Conservation (phyloP, 1,139 yeast species). For the Suhomyces panamericanus region DNA sequence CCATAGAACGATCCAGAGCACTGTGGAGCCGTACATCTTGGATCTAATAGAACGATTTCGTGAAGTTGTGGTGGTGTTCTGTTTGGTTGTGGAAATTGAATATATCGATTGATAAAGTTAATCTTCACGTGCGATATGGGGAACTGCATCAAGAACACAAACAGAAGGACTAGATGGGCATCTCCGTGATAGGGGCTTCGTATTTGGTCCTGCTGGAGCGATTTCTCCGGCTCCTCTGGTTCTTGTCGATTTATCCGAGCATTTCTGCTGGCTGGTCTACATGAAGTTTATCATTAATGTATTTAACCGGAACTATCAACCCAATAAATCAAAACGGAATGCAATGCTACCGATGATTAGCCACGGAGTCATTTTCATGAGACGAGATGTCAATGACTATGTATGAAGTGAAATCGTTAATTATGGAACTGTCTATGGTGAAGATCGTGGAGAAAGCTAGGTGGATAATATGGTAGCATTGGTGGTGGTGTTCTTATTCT, state of each 20-base stretch:
- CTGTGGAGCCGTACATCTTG: not conserved
- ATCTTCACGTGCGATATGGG: no score
- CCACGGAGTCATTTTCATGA: conserved; percentile 2
- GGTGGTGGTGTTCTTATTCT: conserved; percentile 12
- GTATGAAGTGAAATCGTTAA: conserved; percentile 7
- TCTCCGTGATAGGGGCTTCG: no score
- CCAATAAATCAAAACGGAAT: conserved; percentile 5
- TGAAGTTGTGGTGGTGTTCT: not conserved
- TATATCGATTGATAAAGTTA: no score
- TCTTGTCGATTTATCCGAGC: not conserved
- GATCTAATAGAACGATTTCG: not conserved
- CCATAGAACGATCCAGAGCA: not conserved
- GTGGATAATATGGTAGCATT: conserved; percentile 16
- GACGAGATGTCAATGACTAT: conserved; percentile 1
- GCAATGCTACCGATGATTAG: conserved; percentile 4
- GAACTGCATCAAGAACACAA: no score
- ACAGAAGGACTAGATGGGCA: no score
- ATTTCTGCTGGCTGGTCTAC: not conserved
- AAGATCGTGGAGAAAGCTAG: conserved; percentile 4
- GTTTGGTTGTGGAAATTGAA: no score
- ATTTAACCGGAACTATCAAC: conserved; percentile 7
- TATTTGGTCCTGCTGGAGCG: no score
- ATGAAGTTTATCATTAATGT: not conserved
- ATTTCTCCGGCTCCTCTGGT: no score
- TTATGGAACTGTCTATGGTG: conserved; percentile 7